Percentiles rank a stretch among this genome's conserved stretches.
Evolutionary conservation across 2,329 filamentous ascomycete species (phyloP).

Genomic region (Ascocoryne sarcoides): DNA sequence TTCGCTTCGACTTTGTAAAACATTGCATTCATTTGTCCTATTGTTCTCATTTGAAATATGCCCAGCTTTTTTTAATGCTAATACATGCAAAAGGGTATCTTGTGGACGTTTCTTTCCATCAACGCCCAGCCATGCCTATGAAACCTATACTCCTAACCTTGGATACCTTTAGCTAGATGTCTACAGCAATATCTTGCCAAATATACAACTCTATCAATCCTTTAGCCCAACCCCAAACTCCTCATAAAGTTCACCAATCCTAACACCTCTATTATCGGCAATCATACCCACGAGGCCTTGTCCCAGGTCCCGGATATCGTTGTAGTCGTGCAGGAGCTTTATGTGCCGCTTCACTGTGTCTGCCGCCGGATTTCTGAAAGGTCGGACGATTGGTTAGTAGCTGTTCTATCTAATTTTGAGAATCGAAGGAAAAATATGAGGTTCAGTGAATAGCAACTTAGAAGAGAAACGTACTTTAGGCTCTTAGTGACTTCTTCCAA

Average conservation of each 20-base stretch:
- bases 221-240: slow-evolving; percentile 28
- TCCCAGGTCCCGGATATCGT: slow-evolving; percentile 61
- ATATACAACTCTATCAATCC: slow-evolving; percentile 20
- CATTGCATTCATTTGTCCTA: too few species aligned
- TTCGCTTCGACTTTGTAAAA: too few species aligned
- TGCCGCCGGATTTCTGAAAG: slow-evolving; percentile 28
- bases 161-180: too few species aligned
- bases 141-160: too few species aligned
- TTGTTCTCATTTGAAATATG: too few species aligned
- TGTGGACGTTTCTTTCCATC: too few species aligned
- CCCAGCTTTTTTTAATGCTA: too few species aligned
- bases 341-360: slow-evolving; percentile 54
- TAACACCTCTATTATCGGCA: slow-evolving; percentile 52
- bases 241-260: slow-evolving; percentile 28
- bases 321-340: slow-evolving; percentile 57
- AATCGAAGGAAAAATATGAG: background rate
- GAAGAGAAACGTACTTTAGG: slow-evolving; percentile 22
- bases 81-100: too few species aligned
- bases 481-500: slow-evolving; percentile 30
- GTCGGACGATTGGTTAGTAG: background rate
- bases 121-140: too few species aligned
- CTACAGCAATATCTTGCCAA: too few species aligned
- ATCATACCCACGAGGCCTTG: slow-evolving; percentile 58
- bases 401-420: background rate
- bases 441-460: background rate